Percentiles rank a stretch among this genome's conserved stretches.
phyloP scores from a whole-genome alignment of 805 yeast genomes.

The Yamadazyma phyllophila region DNA sequence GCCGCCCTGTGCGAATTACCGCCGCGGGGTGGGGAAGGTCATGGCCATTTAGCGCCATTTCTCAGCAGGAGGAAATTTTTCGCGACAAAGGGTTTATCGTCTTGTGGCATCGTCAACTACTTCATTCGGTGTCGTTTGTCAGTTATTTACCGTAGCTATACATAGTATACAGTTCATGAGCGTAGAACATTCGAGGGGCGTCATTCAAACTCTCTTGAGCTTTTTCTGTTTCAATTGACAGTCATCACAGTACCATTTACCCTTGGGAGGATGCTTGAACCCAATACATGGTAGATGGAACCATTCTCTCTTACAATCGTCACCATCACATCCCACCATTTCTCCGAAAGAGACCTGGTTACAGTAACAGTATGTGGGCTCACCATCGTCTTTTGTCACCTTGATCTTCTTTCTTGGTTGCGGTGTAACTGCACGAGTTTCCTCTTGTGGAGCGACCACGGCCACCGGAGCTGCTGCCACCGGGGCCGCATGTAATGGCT shows the following conservation, averaged over 20 bases:
- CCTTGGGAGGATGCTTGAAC: constrained; percentile 76
- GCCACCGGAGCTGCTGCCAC: neutral
- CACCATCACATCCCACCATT: constrained; percentile 99
- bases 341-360: constrained; percentile 97
- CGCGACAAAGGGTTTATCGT: no score
- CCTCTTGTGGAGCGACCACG: constrained; percentile 5
- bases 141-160: no score
- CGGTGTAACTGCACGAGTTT: constrained; percentile 17
- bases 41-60: no score
- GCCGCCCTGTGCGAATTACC: neutral
- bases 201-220: constrained; percentile 7
- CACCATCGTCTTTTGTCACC: constrained; percentile 33
- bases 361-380: constrained; percentile 93
- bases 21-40: no score
- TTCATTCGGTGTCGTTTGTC: no score
- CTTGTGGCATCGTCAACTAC: no score
- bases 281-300: constrained; percentile 94
- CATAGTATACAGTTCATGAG: no score
- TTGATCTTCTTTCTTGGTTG: constrained; percentile 21
- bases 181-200: no score
- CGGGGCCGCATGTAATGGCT: neutral
- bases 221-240: constrained; percentile 36
- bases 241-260: constrained; percentile 47
- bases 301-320: constrained; percentile 90
- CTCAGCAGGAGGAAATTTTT: no score